Conservation (phyloP, 768 basidiomycete species). For the Naganishia kalamii region DNA sequence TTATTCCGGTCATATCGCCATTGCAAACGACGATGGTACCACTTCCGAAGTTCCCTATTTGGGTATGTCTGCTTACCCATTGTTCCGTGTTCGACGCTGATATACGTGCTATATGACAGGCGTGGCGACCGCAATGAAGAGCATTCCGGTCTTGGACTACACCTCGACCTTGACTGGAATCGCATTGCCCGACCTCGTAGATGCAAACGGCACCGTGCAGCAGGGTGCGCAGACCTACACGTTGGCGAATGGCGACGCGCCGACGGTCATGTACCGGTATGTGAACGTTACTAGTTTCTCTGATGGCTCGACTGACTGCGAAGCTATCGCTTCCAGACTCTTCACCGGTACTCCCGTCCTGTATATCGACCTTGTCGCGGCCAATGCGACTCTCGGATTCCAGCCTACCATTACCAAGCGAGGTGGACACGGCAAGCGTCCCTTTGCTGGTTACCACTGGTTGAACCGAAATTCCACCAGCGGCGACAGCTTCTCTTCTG, state of each 20-base stretch:
- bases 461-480: background rate
- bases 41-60: conserved; percentile 39
- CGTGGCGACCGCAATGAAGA: conserved; percentile 41
- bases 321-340: conserved; percentile 13
- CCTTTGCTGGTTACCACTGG: conserved; percentile 6
- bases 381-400: conserved; percentile 36
- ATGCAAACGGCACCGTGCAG: conserved; percentile 27
- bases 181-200: conserved; percentile 32
- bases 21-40: conserved; percentile 26
- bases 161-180: conserved; percentile 33
- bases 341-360: conserved; percentile 33
- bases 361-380: conserved; percentile 36
- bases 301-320: background rate
- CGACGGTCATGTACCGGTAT: conserved; percentile 38
- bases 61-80: conserved; percentile 20
- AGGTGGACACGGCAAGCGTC: background rate
- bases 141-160: conserved; percentile 41
- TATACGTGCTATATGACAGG: background rate
- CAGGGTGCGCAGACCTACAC: conserved; percentile 30
- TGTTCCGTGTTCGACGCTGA: background rate
- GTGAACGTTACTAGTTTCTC: background rate
- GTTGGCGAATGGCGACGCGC: conserved; percentile 29
- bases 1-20: conserved; percentile 57
- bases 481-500: conserved; percentile 37
- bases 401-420: conserved; percentile 28